Percentiles rank a stretch among this genome's conserved stretches.
These are phyloP conservation scores for Thelephora terrestris DNA, from an alignment of 1,284 basidiomycete genomes.

Conservation along the genomic window DNA sequence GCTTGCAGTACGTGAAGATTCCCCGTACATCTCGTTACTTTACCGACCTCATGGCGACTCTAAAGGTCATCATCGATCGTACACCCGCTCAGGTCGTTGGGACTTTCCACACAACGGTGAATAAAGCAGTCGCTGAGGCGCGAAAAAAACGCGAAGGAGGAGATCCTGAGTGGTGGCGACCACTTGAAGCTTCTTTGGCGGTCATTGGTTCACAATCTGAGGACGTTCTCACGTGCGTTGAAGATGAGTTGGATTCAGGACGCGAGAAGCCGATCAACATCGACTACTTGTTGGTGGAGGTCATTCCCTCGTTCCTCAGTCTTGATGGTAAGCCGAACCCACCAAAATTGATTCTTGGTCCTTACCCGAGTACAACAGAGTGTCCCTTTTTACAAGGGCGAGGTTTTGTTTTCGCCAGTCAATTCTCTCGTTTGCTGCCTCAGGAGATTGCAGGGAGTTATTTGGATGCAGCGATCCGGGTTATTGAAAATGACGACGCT, in stretches of 20 bases:
- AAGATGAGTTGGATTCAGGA: conserved; percentile 62
- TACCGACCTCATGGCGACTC: conserved; percentile 3
- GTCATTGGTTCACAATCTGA: conserved; percentile 81
- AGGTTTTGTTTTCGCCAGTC: conserved; percentile 90
- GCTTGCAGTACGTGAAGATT: conserved; percentile 46
- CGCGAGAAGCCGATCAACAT: conserved; percentile 66
- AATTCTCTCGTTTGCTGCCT: conserved; percentile 73
- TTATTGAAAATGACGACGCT: conserved; percentile 65
- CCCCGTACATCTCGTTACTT: neutral
- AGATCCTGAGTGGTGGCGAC: conserved; percentile 64
- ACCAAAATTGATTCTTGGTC: neutral
- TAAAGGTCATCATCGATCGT: conserved; percentile 65
- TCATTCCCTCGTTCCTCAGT: conserved; percentile 71
- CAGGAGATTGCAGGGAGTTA: conserved; percentile 70
- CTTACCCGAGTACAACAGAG: conserved; percentile 32
- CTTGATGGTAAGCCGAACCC: conserved; percentile 40
- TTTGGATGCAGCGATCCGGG: conserved; percentile 76
- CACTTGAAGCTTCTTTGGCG: conserved; percentile 77
- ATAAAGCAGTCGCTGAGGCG: conserved; percentile 44
- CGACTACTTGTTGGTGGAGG: conserved; percentile 60
- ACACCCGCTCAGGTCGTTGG: conserved; percentile 44
- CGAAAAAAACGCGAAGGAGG: conserved; percentile 36
- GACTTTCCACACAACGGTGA: conserved; percentile 51
- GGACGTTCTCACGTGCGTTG: conserved; percentile 64
- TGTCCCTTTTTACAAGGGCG: conserved; percentile 89